A percentile compares a stretch with the other conserved stretches of the same genome.
phyloP scores from a whole-genome alignment of 306 rosid genomes.

The Luffa aegyptiaca region DNA sequence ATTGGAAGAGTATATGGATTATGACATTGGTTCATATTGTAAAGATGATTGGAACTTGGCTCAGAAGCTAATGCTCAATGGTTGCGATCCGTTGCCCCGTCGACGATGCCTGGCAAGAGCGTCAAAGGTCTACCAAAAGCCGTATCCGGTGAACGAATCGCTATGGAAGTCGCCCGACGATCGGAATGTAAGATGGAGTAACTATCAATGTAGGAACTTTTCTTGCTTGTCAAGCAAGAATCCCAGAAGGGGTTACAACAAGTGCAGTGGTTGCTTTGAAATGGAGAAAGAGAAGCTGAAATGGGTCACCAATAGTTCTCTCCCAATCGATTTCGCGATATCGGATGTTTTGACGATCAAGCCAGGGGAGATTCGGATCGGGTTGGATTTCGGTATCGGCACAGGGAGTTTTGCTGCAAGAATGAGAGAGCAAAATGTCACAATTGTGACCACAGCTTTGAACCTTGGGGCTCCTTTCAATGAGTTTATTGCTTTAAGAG shows the following conservation, averaged over 20 bases:
- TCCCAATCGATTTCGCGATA: constrained; percentile 38
- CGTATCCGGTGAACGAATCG: constrained; percentile 66
- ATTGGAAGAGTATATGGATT: constrained; percentile 72
- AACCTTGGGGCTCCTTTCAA: constrained; percentile 94
- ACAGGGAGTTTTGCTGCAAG: constrained; percentile 92
- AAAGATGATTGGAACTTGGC: constrained; percentile 88
- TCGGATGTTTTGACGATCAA: constrained; percentile 38
- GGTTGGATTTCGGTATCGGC: constrained; percentile 67
- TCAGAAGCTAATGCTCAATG: constrained; percentile 77
- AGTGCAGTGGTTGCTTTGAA: constrained; percentile 78
- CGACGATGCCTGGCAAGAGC: constrained; percentile 84
- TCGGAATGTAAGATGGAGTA: constrained; percentile 85
- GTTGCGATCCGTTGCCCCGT: constrained; percentile 91
- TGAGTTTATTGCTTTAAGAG: constrained; percentile 79
- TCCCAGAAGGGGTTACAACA: constrained; percentile 55
- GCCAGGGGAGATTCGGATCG: constrained; percentile 65
- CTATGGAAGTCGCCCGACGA: constrained; percentile 66
- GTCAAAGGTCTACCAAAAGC: constrained; percentile 60
- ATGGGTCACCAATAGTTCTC: constrained; percentile 56
- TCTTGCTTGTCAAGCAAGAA: constrained; percentile 65
- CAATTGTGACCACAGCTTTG: constrained; percentile 65
- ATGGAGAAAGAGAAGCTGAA: constrained; percentile 79
- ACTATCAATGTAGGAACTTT: constrained; percentile 69
- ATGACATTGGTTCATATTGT: constrained; percentile 89
- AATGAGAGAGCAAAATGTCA: constrained; percentile 75